Conservation (phyloP, 2,329 filamentous ascomycete genomes). For the Trichoderma sp. region DNA sequence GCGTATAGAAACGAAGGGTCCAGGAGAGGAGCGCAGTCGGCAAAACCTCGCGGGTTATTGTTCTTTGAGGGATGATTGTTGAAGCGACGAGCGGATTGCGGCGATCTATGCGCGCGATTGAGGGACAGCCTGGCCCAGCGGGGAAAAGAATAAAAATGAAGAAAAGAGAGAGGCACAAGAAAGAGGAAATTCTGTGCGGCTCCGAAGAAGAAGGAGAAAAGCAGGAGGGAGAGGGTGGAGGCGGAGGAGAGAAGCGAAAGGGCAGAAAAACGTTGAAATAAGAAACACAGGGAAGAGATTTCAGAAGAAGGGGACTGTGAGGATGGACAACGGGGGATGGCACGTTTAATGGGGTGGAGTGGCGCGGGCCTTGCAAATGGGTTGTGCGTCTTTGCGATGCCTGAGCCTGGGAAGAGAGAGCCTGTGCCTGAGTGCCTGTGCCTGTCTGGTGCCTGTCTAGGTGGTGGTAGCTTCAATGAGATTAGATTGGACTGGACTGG, state of each 20-base stretch:
- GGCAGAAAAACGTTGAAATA: constrained; percentile 22
- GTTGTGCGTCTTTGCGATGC: not conserved
- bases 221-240: constrained; percentile 25
- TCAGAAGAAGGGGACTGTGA: constrained; percentile 29
- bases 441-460: not conserved
- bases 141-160: not conserved
- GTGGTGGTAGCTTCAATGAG: not conserved
- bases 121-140: constrained; percentile 21
- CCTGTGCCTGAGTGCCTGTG: not conserved
- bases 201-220: constrained; percentile 25
- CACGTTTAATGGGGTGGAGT: constrained; percentile 35
- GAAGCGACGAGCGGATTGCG: not conserved
- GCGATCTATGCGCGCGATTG: constrained; percentile 14
- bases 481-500: not conserved
- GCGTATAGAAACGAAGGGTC: constrained; percentile 40
- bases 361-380: constrained; percentile 4
- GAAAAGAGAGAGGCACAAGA: constrained; percentile 27
- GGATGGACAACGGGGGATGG: constrained; percentile 31
- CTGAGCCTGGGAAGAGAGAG: not conserved
- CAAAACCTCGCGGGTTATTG: constrained; percentile 24
- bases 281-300: constrained; percentile 33
- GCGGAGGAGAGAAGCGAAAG: constrained; percentile 29
- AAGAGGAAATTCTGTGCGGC: constrained; percentile 31
- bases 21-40: constrained; percentile 30
- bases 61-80: not conserved